These are phyloP conservation scores for Phaffomyces antillensis DNA, from an alignment of 805 yeast genomes.

Conservation along the genomic window DNA sequence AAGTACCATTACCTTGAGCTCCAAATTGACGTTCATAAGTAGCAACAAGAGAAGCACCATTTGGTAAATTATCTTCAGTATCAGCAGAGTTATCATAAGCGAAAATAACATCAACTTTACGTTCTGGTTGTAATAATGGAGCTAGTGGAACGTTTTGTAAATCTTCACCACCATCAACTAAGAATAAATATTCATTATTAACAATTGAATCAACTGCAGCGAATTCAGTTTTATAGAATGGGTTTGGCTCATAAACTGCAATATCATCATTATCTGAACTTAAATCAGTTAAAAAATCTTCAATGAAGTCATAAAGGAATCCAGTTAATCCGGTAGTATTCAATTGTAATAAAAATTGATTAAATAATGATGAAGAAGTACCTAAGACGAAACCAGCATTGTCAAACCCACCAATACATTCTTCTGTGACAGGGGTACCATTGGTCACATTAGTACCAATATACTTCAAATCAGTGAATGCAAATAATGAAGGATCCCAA, in stretches of 20 bases:
- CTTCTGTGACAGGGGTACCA: slow-evolving; percentile 44
- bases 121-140: slow-evolving; percentile 52
- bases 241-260: slow-evolving; percentile 65
- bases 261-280: slow-evolving; percentile 52
- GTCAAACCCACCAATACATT: slow-evolving; percentile 66
- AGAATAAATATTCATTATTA: slow-evolving; percentile 36
- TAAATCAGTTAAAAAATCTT: slow-evolving; percentile 36
- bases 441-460: slow-evolving; percentile 58
- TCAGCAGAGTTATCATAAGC: slow-evolving; percentile 70
- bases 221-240: slow-evolving; percentile 43
- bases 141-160: slow-evolving; percentile 51
- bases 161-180: slow-evolving; percentile 73
- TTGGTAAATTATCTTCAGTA: slow-evolving; percentile 54
- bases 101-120: slow-evolving; percentile 53
- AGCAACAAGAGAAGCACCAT: slow-evolving; percentile 50
- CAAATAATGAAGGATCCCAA: slow-evolving; percentile 70
- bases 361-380: slow-evolving; percentile 76
- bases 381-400: slow-evolving; percentile 79
- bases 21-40: slow-evolving; percentile 56
- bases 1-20: slow-evolving; percentile 42
- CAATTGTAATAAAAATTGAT: slow-evolving; percentile 51
- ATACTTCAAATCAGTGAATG: slow-evolving; percentile 61
- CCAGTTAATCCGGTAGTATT: slow-evolving; percentile 46
- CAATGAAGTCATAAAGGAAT: slow-evolving; percentile 36
- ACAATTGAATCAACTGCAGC: slow-evolving; percentile 32